Evolutionary conservation across 164 flowering plant species (phyloP), one percentile per base, ranked within the genome.

Genomic region (Umbellularia californica): DNA sequence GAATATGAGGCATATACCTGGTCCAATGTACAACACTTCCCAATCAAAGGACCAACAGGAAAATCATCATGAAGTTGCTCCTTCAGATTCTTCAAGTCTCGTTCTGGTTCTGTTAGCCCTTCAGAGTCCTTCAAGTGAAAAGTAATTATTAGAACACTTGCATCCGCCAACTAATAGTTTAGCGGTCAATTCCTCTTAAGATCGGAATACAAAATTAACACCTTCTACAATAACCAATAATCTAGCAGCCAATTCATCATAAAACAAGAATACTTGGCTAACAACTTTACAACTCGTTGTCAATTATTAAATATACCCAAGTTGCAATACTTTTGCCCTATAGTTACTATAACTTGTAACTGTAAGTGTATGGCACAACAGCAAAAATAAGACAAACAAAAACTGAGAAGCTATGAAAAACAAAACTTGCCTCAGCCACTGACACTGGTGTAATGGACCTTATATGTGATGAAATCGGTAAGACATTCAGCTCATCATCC

Each of bases 401-500:
- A 47, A 23, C 24, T 5, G 19, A 69, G 20, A 50, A 50, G 28
- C 14, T 10, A 69, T 35, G 35, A 20, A 69, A 62, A 27, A 65
- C 47, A 28, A 50, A 72, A 65, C 19, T 71, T 84, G 91, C 99
- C 94, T 90, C 94, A 65, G 75, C 75, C 67, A 84, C 80, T 5
- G 91, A 81, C 74, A 86, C 79, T 27, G 92, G 87, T 9, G 82
- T 75, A 23, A 93, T 89, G 58, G 96, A 86, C 80, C 85, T 85
- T 69, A 93, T 88, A 79, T 93, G 98, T 65, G 99, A 90, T 25
- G 99, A 93, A 69, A 95, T 88, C 2, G 97, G 97, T 73, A 93
- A 79, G 63, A 95, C 80, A 81, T 95, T 92, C 64, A 93, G 78
- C 82, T 93, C 98, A 83, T 93, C 98, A 77, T 95, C 99, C 97